Evolutionary conservation across 306 rosid genomes (phyloP), one percentile per base, ranked within the genome.

Genomic region (Prunus salicina): DNA sequence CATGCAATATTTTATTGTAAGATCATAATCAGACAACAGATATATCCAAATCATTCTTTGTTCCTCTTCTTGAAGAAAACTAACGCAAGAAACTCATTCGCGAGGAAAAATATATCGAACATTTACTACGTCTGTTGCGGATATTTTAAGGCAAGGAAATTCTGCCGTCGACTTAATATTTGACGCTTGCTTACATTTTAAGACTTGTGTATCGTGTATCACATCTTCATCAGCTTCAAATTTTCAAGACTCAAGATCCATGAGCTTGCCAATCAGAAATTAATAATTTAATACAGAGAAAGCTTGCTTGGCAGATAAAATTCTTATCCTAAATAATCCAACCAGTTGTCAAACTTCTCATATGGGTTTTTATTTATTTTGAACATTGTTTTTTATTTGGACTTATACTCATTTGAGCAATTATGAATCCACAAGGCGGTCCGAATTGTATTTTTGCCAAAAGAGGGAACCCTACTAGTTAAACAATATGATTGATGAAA

Each of bases 141-240:
- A 25, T 25, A 25, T 25, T 25, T 25, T 25, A 1, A 25, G 27
- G 27, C 27, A 25, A 25, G 27, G 27, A 25, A 25, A 30, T 5
- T 52, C 63, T 19, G 64, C 75, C 51, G 50, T 69, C n/a, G 3
- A n/a, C 74, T 51, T 71, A n/a, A 71, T 53, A 52, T 32, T 6
- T 52, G 43, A n/a, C 30, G 64, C 18, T 20, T 71, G 18, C 19
- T 51, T 12, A 15, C 19, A 3, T 51, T 14, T 13, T 2, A 51
- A 15, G 16, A 51, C 32, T 51, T 5, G 15, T 51, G 19, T 15
- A 15, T 51, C 5, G 16, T 5, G 15, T 3, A 51, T 51, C 18
- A 47, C 2, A 47, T 47, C 13, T 10, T 47, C 51, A 47, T 9
- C 15, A 12, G 8, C 38, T 32, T 4, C 38, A 32, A 32, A 32